phyloP scores from a whole-genome alignment of 1,284 basidiomycete species.

The Fistulina hepatica region DNA sequence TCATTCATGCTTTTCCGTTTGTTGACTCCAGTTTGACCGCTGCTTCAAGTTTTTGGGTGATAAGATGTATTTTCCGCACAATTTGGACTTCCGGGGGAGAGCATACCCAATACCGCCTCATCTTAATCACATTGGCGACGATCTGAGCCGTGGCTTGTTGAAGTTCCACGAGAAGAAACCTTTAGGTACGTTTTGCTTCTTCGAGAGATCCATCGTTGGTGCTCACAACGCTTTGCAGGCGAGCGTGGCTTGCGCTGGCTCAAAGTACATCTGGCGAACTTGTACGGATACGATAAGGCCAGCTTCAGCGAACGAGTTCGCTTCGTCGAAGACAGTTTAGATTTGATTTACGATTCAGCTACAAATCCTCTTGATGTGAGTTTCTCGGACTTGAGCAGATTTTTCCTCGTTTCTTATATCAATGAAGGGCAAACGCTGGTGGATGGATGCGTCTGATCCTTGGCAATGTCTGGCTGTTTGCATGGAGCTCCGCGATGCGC shows the following conservation, averaged over 20 bases:
- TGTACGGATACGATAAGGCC: conserved; percentile 93
- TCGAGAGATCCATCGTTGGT: too few species aligned
- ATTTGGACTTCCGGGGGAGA: conserved; percentile 95
- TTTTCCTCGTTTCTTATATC: conserved; percentile 1
- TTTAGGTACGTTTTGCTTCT: too few species aligned
- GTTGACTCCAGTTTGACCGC: neutral
- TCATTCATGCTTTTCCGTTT: conserved; percentile 12
- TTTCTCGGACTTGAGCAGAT: conserved; percentile 48
- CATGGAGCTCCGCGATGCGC: conserved; percentile 74
- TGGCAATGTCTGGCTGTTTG: conserved; percentile 96
- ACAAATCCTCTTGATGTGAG: too few species aligned
- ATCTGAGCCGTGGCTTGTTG: conserved; percentile 84
- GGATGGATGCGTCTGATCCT: conserved; percentile 88
- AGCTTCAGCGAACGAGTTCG: conserved; percentile 84
- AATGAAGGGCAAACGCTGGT: conserved; percentile 66
- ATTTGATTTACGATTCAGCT: conserved; percentile 78
- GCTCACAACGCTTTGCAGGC: too few species aligned
- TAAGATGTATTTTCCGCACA: conserved; percentile 90
- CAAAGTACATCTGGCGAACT: conserved; percentile 82
- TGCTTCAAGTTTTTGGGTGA: conserved; percentile 65
- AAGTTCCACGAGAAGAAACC: conserved; percentile 70
- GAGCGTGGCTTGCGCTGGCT: conserved; percentile 50
- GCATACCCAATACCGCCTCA: conserved; percentile 97
- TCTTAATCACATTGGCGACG: conserved; percentile 93
- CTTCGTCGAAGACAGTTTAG: conserved; percentile 68